phyloP scores from a whole-genome alignment of 352 stramenopile species.

The Peronospora tabacina region DNA sequence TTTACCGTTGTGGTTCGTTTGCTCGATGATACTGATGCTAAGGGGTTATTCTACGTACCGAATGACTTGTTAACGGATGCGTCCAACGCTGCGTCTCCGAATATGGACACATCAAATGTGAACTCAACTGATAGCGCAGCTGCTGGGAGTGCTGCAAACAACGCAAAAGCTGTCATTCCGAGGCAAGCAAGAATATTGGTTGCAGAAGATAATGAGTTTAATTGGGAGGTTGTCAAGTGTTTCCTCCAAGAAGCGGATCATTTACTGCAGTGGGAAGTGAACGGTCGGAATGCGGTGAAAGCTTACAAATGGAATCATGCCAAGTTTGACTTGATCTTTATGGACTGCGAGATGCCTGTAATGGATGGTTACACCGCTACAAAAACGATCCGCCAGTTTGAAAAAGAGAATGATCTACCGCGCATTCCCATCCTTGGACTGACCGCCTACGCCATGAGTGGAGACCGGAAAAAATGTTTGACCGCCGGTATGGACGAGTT shows the following conservation, averaged over 20 bases:
- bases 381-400: constrained; percentile 50
- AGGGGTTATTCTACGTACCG: constrained; percentile 38
- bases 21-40: constrained; percentile 39
- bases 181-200: constrained; percentile 58
- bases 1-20: constrained; percentile 73
- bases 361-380: constrained; percentile 78
- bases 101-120: constrained; percentile 25
- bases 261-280: constrained; percentile 62
- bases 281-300: constrained; percentile 54
- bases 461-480: constrained; percentile 66
- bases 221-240: constrained; percentile 73
- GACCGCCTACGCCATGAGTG: constrained; percentile 69
- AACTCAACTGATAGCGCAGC: constrained; percentile 40
- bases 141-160: constrained; percentile 21
- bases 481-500: constrained; percentile 69
- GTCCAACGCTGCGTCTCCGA: constrained; percentile 7
- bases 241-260: constrained; percentile 69
- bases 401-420: constrained; percentile 47
- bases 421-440: constrained; percentile 61
- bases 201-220: constrained; percentile 74
- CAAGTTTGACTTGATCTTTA: constrained; percentile 66
- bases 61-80: constrained; percentile 45
- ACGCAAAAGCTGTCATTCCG: constrained; percentile 35
- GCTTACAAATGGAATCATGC: constrained; percentile 42
- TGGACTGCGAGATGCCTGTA: constrained; percentile 79